Evolutionary conservation across 768 basidiomycete species (phyloP), one percentile per base, ranked within the genome.

Genomic region (Xerocomus spinulosus): DNA sequence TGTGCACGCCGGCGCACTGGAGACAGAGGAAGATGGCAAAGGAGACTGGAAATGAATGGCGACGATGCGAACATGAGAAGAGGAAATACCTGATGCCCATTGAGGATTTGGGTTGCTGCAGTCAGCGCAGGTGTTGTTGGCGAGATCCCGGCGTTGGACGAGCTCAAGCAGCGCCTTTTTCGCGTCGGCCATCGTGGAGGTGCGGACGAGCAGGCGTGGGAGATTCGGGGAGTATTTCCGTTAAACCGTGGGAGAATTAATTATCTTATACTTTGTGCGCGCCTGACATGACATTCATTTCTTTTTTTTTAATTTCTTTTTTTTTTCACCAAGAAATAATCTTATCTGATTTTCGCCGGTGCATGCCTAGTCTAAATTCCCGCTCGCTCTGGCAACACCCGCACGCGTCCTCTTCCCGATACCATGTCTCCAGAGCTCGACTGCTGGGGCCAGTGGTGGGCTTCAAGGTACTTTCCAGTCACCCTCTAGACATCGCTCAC

Each of bases 11-110:
- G 24, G 85, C 85, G 63, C 88, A 89, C 68, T 91, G 92, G 20
- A 99, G 74, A 68, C 95, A 99, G 47, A 97, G 78, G 63, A 95
- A 94, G 48, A 92, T 76, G 30, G 90, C 88, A 61, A 89, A 87
- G 66, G 84, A 87, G 64, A 67, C 65, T 66, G 54, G 10, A 26
- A 9, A 20, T 7, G 33, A 9, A 29, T 48, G 51, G 41, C 5
- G 20, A 24, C 46, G 38, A 14, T 0, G 10, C 9, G 13, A 0
- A 7, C 10, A 4, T 9, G 30, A 13, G 40, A 35, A 2, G 28
- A 1, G 15, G 25, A 17, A 2, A 14, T 55, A 87, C 87, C 86
- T 81, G 53, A 90, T n/a, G 91, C 90, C 93, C 93, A 97, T 63
- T 95, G 93, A 0, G 93, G 93, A 61, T 91, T 89, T n/a, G 88